Evolutionary conservation across 306 rosid genomes (phyloP), one percentile per base, ranked within the genome.

Genomic region (Gastrolobium bilobum): DNA sequence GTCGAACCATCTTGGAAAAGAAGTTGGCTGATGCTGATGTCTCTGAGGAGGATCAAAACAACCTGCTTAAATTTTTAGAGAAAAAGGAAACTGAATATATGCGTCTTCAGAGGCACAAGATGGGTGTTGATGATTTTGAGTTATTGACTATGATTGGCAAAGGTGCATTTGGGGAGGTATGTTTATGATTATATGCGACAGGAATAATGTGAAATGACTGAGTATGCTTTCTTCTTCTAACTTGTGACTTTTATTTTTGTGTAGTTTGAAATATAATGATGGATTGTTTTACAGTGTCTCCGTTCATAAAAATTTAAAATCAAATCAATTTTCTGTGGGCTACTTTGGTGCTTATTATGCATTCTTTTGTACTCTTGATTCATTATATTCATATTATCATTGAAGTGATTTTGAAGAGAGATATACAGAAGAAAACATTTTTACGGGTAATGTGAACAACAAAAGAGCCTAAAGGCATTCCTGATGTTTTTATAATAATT

Each of bases 101-200:
- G 98, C 98, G 99, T 62, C 92, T 93, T 75, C 97, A 96, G 81
- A 93, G 99, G 90, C 97, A 92, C 85, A 96, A 96, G 84, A 96
- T 96, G 98, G 98, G 97, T 4, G 96, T 87, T 60, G 96, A 90
- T 79, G 97, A 96, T 87, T 96, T 96, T 77, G 98, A 91, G 86
- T 79, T 93, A 86, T 76, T 96, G 86, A 91, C 99, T 76, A 96
- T 96, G 95, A 96, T 96, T 9, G 99, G 99, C 35, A 96, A 88
- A 85, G 99, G 99, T 46, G 99, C 99, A 82, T 96, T 96, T 83
- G 99, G 99, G 48, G 99, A 96, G 99, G 99, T 95, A 90, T 77
- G 78, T 62, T 40, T 47, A 30, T 59, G 56, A 44, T 43, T 61
- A 34, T 53, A 75, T 79, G 8, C 52, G 43, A 48, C 11, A 30